Evolutionary conservation across 176 grass and related monocot genomes (phyloP).

Genomic region (Miscanthus lutarioriparius): DNA sequence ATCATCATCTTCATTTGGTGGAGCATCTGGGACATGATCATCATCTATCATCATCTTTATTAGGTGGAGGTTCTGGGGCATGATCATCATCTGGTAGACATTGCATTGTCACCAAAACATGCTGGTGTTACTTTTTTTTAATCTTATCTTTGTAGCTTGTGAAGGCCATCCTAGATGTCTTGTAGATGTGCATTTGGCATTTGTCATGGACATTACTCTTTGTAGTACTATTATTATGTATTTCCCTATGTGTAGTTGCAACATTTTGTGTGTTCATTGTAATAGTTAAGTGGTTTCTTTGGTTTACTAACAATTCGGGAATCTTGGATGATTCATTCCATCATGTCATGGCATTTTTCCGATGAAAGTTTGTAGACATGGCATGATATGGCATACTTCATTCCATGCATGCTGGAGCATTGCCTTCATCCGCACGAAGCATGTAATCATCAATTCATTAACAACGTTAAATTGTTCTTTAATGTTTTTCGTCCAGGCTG

Average conservation of each 20-base stretch:
- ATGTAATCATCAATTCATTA: slow-evolving; percentile 40
- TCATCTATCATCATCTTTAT: slow-evolving; percentile 68
- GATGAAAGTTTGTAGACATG: slow-evolving; percentile 50
- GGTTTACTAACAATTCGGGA: slow-evolving; percentile 9
- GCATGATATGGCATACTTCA: slow-evolving; percentile 50
- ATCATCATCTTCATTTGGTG: slow-evolving; percentile 56
- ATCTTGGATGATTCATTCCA: slow-evolving; percentile 46
- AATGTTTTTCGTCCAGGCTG: slow-evolving; percentile 28
- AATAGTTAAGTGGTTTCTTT: slow-evolving; percentile 36
- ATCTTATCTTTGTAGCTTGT: slow-evolving; percentile 41
- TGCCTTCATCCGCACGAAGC: slow-evolving; percentile 19
- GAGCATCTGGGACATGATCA: slow-evolving; percentile 44
- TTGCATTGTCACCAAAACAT: slow-evolving; percentile 68
- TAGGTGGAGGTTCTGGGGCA: slow-evolving; percentile 39
- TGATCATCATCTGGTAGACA: slow-evolving; percentile 52
- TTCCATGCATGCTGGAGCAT: slow-evolving; percentile 44
- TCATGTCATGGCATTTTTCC: slow-evolving; percentile 77
- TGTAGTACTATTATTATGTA: slow-evolving; percentile 28
- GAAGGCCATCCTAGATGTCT: slow-evolving; percentile 31
- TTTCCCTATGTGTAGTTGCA: slow-evolving; percentile 26
- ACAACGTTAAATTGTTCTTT: slow-evolving; percentile 8
- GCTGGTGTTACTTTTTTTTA: slow-evolving; percentile 29
- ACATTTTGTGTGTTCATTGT: slow-evolving; percentile 46
- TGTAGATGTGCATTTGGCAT: slow-evolving; percentile 61
- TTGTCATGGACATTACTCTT: slow-evolving; percentile 29